Evolutionary conservation across 768 basidiomycete genomes (phyloP).

Genomic region (Pulveroboletus sp.): DNA sequence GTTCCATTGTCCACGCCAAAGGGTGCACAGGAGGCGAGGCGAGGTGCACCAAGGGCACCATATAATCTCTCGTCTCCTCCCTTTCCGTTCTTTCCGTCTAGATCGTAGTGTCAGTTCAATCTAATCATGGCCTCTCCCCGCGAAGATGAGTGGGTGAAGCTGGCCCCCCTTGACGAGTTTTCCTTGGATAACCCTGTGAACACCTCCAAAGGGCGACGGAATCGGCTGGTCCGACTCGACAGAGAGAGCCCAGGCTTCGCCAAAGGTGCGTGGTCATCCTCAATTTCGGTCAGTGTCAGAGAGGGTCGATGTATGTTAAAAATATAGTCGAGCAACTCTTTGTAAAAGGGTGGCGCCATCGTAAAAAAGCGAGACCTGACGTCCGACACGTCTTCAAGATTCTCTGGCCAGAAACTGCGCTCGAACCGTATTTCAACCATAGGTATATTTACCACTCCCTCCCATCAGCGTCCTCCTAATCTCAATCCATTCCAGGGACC

Average conservation of each 20-base stretch:
- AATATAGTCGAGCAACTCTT: slow-evolving; percentile 47
- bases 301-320: not conserved
- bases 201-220: slow-evolving; percentile 33
- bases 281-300: not conserved
- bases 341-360: slow-evolving; percentile 51
- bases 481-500: slow-evolving; percentile 13
- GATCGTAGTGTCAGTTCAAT: slow-evolving; percentile 2
- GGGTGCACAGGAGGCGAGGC: slow-evolving; percentile 16
- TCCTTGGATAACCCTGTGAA: slow-evolving; percentile 42
- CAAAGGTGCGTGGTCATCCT: slow-evolving; percentile 34
- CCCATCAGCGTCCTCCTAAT: slow-evolving; percentile 13
- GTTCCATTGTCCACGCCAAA: slow-evolving; percentile 11
- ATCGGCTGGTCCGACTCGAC: slow-evolving; percentile 40
- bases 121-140: slow-evolving; percentile 16
- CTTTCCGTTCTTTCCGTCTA: not conserved
- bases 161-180: slow-evolving; percentile 30
- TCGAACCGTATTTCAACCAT: slow-evolving; percentile 44
- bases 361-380: slow-evolving; percentile 45
- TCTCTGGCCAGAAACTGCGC: slow-evolving; percentile 39
- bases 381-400: slow-evolving; percentile 50
- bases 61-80: slow-evolving; percentile 17
- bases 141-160: slow-evolving; percentile 27
- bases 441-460: slow-evolving; percentile 34
- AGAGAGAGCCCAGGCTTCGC: slow-evolving; percentile 33
- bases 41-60: slow-evolving; percentile 18